Base-by-base conservation (phyloP, 2,329 filamentous ascomycete genomes). In the Aspergillus pseudoglaucus region DNA sequence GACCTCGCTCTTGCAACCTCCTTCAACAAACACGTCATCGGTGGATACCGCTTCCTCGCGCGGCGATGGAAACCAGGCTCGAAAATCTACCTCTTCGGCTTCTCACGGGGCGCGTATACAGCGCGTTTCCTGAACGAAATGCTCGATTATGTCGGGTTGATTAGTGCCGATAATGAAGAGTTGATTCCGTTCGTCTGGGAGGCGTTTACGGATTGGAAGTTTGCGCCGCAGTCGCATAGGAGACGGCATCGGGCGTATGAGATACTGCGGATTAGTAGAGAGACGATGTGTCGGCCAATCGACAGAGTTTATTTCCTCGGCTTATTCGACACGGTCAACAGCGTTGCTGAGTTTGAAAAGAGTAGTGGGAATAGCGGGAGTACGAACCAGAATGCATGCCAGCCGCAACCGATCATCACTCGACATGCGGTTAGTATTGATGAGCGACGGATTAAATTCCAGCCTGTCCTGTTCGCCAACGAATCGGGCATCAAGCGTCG, bases 371-470 rank as follows among this genome's bases (percentile, higher is more conserved):
- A 30, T 30, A 30, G 25, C 25, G 15, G 15, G 45, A 27, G 4
- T 12, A 14, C 18, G n/a, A 17, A 12, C 17, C 6, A n/a, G 30
- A 8, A 35, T 20, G 25, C 14, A 6, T 32, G 27, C 9, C 47
- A 43, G 23, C 47, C 54, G 2, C 70, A 70, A 6, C 74, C 75
- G 4, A 69, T 66, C 39, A 69, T 75, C 3, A 76, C 79, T 45
- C 67, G 77, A 1, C 77, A 79, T 54, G 75, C 76, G 3, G 75
- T 79, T 0, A 68, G 73, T 2, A 78, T 80, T 42, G 75, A 79
- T 50, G 77, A 79, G 57, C 66, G 75, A 6, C 65, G 77, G 22
- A 74, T 75, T 23, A 79, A 79, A 52, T 80, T 79, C 49, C 52
- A 55, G 23, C 55, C 58, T 0, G 59, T 59, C 1, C 47, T 61